Conservation (phyloP, 495 filamentous ascomycete species). For the Neurospora discreta region DNA sequence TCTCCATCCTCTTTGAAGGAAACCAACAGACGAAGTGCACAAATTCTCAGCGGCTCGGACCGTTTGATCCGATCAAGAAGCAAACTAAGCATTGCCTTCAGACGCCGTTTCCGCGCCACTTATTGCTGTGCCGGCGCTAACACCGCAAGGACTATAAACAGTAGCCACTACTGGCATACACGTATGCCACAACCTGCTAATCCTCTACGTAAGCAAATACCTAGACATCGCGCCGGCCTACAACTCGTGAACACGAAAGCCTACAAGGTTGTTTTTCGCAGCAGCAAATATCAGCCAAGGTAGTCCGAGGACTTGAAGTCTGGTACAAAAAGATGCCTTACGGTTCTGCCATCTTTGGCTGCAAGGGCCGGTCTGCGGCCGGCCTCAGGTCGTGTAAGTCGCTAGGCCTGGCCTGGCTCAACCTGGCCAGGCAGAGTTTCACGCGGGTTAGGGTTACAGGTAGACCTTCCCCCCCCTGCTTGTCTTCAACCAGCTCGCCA, state of each 20-base stretch:
- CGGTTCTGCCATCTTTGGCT: not conserved
- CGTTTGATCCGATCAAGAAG: not conserved
- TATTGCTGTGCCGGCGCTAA: not conserved
- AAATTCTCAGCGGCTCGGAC: not conserved
- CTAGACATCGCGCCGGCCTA: not conserved
- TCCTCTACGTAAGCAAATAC: not conserved
- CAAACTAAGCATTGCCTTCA: not conserved
- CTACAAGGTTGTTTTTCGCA: not conserved
- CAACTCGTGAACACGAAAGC: not conserved
- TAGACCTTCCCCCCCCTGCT: not conserved
- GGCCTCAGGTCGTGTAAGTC: not conserved
- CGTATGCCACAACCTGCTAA: not conserved
- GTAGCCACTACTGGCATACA: not conserved
- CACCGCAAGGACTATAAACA: not conserved
- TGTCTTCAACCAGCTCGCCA: not conserved
- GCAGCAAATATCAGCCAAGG: not conserved
- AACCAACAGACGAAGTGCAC: not conserved
- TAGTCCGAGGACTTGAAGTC: not conserved
- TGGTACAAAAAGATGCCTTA: not conserved
- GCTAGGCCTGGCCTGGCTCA: not conserved
- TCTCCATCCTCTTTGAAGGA: not conserved
- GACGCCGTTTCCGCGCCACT: not conserved
- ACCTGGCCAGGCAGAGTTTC: not conserved
- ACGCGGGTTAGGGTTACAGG: not conserved
- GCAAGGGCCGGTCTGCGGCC: not conserved